A percentile compares a stretch with the other conserved stretches of the same genome.
phyloP scores from a whole-genome alignment of 305 asterid species.

The Coffea humblotiana region DNA sequence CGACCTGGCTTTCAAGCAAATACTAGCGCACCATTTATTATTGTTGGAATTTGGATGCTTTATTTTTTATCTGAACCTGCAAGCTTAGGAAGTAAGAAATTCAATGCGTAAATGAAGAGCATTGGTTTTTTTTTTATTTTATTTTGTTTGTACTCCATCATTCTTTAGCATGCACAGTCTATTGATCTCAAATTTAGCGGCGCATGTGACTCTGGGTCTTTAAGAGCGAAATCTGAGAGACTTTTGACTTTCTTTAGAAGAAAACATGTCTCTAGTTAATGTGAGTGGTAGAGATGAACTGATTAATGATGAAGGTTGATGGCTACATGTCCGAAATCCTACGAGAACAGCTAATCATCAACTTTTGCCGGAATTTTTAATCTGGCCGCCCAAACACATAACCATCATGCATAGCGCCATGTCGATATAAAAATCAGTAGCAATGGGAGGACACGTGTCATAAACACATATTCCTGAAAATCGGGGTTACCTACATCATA shows the following conservation, averaged over 20 bases:
- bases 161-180: too few species aligned
- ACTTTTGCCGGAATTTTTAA: not conserved
- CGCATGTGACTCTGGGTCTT: too few species aligned
- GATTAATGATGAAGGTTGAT: not conserved
- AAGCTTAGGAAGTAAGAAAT: not conserved
- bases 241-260: not conserved
- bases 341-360: too few species aligned
- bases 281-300: too few species aligned
- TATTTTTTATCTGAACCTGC: not conserved
- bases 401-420: not conserved
- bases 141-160: too few species aligned
- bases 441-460: not conserved
- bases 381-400: not conserved
- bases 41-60: not conserved
- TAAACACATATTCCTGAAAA: not conserved
- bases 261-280: too few species aligned
- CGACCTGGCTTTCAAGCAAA: not conserved
- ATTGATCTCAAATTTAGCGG: not conserved
- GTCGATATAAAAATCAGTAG: not conserved
- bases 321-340: not conserved
- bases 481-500: too few species aligned
- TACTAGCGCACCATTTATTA: not conserved
- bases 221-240: not conserved
- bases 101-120: not conserved
- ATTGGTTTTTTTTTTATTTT: not conserved